Conservation (phyloP, 2,329 filamentous ascomycete species). For the Xylaria sp. region DNA sequence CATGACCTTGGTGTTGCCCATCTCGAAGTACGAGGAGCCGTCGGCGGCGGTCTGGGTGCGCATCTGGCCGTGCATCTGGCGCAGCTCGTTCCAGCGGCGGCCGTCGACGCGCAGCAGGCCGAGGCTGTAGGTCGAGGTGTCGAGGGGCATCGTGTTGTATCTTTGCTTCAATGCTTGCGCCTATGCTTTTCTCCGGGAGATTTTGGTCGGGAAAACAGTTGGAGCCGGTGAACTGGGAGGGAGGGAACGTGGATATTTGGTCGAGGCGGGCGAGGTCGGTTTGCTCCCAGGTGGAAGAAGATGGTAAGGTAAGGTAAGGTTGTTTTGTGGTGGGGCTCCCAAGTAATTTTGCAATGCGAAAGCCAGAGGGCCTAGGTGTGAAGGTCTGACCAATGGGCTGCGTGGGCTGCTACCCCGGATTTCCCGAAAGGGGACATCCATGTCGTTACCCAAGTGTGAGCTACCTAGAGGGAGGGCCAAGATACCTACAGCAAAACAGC, state of each 20-base stretch:
- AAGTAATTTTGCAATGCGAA: neutral
- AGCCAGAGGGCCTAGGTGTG: neutral
- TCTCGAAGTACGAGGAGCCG: constrained; percentile 90
- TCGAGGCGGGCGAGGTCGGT: too few species aligned
- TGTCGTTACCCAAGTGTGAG: neutral
- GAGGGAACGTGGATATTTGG: too few species aligned
- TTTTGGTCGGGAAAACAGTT: constrained; percentile 29
- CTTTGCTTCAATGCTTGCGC: neutral
- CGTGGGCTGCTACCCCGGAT: constrained; percentile 1
- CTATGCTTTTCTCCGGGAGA: constrained; percentile 11
- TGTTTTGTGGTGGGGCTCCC: neutral
- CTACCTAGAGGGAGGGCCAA: too few species aligned
- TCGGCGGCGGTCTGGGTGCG: constrained; percentile 91
- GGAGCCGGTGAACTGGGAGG: too few species aligned
- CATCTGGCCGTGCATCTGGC: constrained; percentile 84
- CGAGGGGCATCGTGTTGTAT: constrained; percentile 74
- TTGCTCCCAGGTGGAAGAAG: too few species aligned
- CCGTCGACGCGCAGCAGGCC: constrained; percentile 82
- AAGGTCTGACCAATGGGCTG: neutral
- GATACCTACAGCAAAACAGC: too few species aligned
- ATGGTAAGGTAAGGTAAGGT: too few species aligned
- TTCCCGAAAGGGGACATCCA: constrained; percentile 7
- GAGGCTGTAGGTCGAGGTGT: constrained; percentile 88
- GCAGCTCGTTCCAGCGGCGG: constrained; percentile 95
- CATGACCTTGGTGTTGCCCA: constrained; percentile 97